Evolutionary conservation across 164 flowering plant genomes (phyloP).

Genomic region (Aristolochia contorta): DNA sequence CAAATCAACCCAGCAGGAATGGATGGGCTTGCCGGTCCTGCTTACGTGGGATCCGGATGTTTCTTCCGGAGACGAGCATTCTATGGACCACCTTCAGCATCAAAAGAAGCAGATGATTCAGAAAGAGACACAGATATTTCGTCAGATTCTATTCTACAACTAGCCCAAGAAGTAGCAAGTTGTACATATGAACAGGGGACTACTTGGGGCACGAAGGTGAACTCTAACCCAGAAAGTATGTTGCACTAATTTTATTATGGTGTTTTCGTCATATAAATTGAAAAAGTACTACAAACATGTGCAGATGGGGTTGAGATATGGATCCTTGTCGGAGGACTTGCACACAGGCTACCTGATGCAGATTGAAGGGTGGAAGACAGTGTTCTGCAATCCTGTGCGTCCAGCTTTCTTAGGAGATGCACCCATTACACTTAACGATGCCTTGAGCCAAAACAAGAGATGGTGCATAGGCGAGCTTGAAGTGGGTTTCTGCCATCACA

Average conservation of each 20-base stretch:
- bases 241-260: background rate
- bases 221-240: background rate
- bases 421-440: conserved; percentile 39
- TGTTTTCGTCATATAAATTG: background rate
- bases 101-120: conserved; percentile 10
- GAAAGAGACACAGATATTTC: conserved; percentile 16
- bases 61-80: conserved; percentile 44
- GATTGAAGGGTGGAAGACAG: conserved; percentile 68
- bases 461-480: conserved; percentile 56
- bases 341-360: conserved; percentile 57
- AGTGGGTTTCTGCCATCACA: conserved; percentile 32
- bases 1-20: conserved; percentile 37
- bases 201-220: conserved; percentile 7
- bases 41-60: conserved; percentile 50
- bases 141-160: conserved; percentile 5
- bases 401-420: conserved; percentile 63
- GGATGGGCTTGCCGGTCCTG: conserved; percentile 47
- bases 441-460: conserved; percentile 42
- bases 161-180: conserved; percentile 2
- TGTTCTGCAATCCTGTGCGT: conserved; percentile 51
- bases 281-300: too few relatives aligned
- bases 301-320: conserved; percentile 67
- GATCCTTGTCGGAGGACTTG: conserved; percentile 69
- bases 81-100: conserved; percentile 34
- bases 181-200: conserved; percentile 4